Percentiles rank a stretch among this genome's conserved stretches.
These are phyloP conservation scores for Leptomonas pyrrhocoris DNA, from an alignment of 208 protist species.

Conservation along the genomic window DNA sequence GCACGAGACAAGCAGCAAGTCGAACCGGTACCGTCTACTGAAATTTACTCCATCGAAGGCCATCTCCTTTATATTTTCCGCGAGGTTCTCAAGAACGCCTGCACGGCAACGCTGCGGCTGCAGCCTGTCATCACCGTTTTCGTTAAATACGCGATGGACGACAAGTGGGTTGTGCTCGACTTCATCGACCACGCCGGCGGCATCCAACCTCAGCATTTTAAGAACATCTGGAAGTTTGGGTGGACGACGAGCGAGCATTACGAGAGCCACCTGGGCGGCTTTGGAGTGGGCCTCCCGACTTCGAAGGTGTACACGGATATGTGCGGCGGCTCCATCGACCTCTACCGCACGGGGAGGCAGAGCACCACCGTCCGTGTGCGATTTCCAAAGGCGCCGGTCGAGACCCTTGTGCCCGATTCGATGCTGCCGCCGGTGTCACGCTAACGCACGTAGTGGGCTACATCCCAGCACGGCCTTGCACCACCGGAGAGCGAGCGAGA, in stretches of 20 bases:
- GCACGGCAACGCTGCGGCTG: conserved; percentile 47
- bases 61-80: conserved; percentile 81
- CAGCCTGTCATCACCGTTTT: conserved; percentile 37
- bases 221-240: conserved; percentile 87
- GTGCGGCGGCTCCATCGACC: conserved; percentile 78
- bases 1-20: background rate
- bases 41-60: conserved; percentile 67
- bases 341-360: conserved; percentile 45
- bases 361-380: conserved; percentile 83
- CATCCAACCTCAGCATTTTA: conserved; percentile 40
- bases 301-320: conserved; percentile 90
- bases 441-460: background rate
- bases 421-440: conserved; percentile 1
- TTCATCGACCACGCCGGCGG: conserved; percentile 72
- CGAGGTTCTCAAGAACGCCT: conserved; percentile 90
- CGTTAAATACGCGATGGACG: conserved; percentile 56
- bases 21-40: conserved; percentile 12
- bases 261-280: conserved; percentile 70
- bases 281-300: conserved; percentile 80
- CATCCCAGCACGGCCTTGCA: too few species aligned
- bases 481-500: too few species aligned
- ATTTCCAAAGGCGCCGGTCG: conserved; percentile 74
- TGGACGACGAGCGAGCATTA: conserved; percentile 79
- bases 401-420: conserved; percentile 55
- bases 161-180: conserved; percentile 75